A percentile compares a stretch with the other conserved stretches of the same genome.
Evolutionary conservation across 176 grass and related monocot genomes (phyloP).

Genomic region (Cocos nucifera): DNA sequence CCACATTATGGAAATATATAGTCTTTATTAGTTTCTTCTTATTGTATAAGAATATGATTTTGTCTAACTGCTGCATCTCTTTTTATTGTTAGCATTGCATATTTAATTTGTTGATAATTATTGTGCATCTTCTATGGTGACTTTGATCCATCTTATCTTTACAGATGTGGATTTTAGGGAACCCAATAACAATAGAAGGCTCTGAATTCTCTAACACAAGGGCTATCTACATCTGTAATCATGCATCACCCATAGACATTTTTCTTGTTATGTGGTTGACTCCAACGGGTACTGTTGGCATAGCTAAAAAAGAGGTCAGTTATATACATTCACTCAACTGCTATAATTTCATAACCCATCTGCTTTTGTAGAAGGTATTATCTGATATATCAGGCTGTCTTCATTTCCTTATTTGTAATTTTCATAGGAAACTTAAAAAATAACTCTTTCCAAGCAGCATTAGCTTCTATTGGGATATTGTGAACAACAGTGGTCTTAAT

Average conservation of each 20-base stretch:
- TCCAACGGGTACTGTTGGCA: conserved; percentile 44
- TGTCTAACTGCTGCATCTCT: too few species aligned
- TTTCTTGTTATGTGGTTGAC: conserved; percentile 49
- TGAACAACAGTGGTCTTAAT: not conserved
- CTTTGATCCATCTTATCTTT: not conserved
- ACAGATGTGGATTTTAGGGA: conserved; percentile 46
- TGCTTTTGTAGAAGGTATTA: too few species aligned
- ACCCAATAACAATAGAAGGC: conserved; percentile 51
- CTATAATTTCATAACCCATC: too few species aligned
- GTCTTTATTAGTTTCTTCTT: too few species aligned
- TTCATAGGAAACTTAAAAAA: too few species aligned
- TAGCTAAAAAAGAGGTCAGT: conserved; percentile 45
- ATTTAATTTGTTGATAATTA: conserved; percentile 1
- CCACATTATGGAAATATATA: too few species aligned
- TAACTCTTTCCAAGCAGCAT: too few species aligned
- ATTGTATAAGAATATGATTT: too few species aligned
- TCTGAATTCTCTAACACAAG: conserved; percentile 29
- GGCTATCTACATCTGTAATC: conserved; percentile 52
- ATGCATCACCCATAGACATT: conserved; percentile 33
- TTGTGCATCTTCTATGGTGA: not conserved
- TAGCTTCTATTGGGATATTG: too few species aligned
- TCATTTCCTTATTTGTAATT: too few species aligned
- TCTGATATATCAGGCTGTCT: too few species aligned
- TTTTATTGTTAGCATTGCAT: not conserved
- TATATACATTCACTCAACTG: not conserved